These are phyloP conservation scores for Aspergillus latus DNA, from an alignment of 2,329 filamentous ascomycete genomes.

Conservation along the genomic window DNA sequence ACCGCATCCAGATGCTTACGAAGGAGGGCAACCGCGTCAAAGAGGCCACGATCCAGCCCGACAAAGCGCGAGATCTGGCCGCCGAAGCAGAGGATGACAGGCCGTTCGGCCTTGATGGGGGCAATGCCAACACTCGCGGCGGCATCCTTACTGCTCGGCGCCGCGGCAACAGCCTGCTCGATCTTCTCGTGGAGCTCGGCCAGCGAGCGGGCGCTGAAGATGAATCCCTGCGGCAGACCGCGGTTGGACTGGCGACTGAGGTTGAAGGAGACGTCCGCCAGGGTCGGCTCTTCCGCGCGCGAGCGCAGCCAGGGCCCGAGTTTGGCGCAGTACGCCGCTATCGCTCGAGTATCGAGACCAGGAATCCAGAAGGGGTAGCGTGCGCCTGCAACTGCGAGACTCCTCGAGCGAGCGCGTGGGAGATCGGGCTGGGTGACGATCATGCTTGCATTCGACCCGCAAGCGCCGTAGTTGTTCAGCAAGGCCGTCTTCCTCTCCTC, in stretches of 20 bases:
- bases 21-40: background rate
- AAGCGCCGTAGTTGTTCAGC: no score
- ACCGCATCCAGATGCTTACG: background rate
- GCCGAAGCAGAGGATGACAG: background rate
- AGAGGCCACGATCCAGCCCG: background rate
- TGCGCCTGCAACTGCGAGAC: no score
- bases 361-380: no score
- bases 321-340: no score
- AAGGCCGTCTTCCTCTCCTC: no score
- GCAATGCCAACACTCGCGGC: no score
- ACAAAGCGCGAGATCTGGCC: background rate
- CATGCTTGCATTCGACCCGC: no score
- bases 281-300: no score
- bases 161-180: background rate
- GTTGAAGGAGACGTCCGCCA: background rate
- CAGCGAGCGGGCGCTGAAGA: background rate
- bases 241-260: background rate
- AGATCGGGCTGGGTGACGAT: no score
- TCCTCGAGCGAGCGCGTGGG: no score
- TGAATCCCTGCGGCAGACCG: background rate
- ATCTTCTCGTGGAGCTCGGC: background rate
- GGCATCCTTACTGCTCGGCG: background rate
- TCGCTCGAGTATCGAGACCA: no score
- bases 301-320: no score
- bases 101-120: background rate